Evolutionary conservation across 2,329 filamentous ascomycete genomes (phyloP).

Genomic region (Lomentospora prolificans): DNA sequence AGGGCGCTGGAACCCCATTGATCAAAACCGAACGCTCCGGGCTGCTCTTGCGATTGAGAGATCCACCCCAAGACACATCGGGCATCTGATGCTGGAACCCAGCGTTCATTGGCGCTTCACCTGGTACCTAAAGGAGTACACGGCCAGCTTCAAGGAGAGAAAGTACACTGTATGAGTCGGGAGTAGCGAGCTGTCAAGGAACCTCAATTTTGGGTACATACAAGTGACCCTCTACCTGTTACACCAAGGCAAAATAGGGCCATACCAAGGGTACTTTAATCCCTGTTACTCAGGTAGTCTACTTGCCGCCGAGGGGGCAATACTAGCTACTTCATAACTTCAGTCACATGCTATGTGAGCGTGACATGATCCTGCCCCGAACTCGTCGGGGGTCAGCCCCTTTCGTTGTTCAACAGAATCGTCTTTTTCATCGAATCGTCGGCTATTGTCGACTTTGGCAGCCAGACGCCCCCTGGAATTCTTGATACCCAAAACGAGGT

Average conservation of each 20-base stretch:
- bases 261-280: not conserved
- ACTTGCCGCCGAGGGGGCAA: not conserved
- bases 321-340: not conserved
- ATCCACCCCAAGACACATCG: not conserved
- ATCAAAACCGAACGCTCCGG: not conserved
- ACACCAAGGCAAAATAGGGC: not conserved
- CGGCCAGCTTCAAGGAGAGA: not conserved
- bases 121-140: conserved; percentile 3
- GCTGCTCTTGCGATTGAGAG: not conserved
- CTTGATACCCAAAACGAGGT: not conserved
- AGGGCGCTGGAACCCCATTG: too few relatives aligned
- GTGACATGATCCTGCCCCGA: conserved; percentile 6
- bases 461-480: not conserved
- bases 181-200: not conserved
- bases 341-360: conserved; percentile 8
- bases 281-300: not conserved
- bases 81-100: not conserved
- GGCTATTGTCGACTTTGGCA: conserved; percentile 1
- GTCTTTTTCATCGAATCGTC: not conserved
- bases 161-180: conserved; percentile 4
- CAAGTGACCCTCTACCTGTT: not conserved
- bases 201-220: not conserved
- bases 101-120: not conserved
- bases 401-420: conserved; percentile 2
- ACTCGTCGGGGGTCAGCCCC: not conserved